Percentiles rank a stretch among this genome's conserved stretches.
Conservation (phyloP, 495 filamentous ascomycete species). For the Lophiostoma macrostomum region DNA sequence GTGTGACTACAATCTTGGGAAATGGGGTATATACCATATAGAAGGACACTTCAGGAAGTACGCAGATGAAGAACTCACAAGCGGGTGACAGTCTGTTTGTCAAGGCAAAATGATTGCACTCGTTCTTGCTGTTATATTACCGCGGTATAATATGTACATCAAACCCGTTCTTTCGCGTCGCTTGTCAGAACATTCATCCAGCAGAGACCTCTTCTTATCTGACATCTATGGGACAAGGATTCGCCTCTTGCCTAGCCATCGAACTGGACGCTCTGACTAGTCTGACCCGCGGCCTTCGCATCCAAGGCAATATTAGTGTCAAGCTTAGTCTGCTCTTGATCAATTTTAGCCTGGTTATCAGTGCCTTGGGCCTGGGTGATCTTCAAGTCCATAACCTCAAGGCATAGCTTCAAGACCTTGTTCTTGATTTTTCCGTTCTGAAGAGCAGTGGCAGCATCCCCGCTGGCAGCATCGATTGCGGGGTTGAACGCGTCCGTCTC, state of each 20-base stretch:
- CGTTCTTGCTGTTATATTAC: no score
- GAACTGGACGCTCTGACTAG: conserved; percentile 39
- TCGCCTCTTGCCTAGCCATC: conserved; percentile 31
- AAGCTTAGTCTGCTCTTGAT: conserved; percentile 45
- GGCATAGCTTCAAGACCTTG: conserved; percentile 53
- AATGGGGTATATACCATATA: no score
- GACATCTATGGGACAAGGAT: no score
- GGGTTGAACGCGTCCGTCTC: conserved; percentile 45
- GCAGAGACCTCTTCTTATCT: no score
- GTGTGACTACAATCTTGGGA: no score
- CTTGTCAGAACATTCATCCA: no score
- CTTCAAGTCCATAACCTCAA: conserved; percentile 39
- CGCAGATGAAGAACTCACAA: no score
- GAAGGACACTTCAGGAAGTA: no score
- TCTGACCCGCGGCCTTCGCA: conserved; percentile 40
- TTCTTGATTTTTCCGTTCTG: conserved; percentile 56
- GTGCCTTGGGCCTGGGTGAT: conserved; percentile 42
- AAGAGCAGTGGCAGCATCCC: conserved; percentile 35
- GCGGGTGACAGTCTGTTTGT: no score
- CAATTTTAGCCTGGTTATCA: conserved; percentile 40
- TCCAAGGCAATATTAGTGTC: conserved; percentile 47
- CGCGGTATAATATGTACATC: no score
- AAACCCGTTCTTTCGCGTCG: no score
- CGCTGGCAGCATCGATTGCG: conserved; percentile 41
- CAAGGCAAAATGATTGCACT: no score